Conservation (phyloP, 2,329 filamentous ascomycete genomes). For the Phyllosticta citrichinensis region DNA sequence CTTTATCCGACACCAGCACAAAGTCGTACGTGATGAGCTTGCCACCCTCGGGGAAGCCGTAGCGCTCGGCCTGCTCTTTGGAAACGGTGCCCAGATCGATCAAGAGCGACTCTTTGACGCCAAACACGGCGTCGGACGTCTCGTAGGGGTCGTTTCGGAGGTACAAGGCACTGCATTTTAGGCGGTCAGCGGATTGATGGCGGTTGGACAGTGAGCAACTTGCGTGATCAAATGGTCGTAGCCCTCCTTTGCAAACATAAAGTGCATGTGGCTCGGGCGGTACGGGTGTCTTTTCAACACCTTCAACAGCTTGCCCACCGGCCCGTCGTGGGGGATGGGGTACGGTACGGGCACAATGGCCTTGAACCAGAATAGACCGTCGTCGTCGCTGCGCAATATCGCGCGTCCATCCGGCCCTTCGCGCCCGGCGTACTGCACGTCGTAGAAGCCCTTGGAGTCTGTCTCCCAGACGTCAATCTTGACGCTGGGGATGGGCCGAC, state of each 20-base stretch:
- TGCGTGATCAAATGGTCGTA: constrained; percentile 78
- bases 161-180: constrained; percentile 54
- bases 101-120: constrained; percentile 72
- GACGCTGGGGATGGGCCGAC: constrained; percentile 52
- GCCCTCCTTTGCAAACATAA: constrained; percentile 75
- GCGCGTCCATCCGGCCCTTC: constrained; percentile 58
- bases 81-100: constrained; percentile 51
- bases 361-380: constrained; percentile 76
- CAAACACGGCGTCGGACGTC: constrained; percentile 75
- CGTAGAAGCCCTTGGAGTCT: constrained; percentile 69
- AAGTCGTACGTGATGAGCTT: constrained; percentile 64
- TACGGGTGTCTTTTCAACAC: constrained; percentile 63
- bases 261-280: constrained; percentile 72
- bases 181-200: neutral
- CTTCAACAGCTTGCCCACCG: constrained; percentile 63
- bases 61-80: constrained; percentile 46
- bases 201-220: constrained; percentile 25
- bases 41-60: constrained; percentile 53
- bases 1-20: constrained; percentile 61
- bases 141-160: constrained; percentile 71
- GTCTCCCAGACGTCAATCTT: constrained; percentile 82
- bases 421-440: constrained; percentile 63
- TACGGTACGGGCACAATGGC: constrained; percentile 79
- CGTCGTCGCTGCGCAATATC: constrained; percentile 56
- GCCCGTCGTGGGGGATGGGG: constrained; percentile 68